These are phyloP conservation scores for Apiospora kogelbergensis DNA, from an alignment of 2,329 filamentous ascomycete species.

Conservation along the genomic window DNA sequence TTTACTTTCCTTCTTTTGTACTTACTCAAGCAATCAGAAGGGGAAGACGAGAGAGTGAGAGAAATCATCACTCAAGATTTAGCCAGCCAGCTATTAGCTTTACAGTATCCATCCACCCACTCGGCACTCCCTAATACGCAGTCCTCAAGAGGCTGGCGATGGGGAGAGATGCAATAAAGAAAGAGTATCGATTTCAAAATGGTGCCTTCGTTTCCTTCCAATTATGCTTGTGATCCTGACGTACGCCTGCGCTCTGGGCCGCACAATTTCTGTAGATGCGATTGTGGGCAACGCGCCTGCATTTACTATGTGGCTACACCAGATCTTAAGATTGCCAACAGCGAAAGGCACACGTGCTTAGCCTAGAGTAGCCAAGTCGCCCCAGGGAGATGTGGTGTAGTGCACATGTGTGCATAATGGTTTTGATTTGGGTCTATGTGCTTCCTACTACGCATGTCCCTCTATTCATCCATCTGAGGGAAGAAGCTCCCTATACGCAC, in stretches of 20 bases:
- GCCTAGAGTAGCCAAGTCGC: background rate
- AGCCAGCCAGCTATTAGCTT: conserved; percentile 2
- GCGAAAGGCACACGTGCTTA: background rate
- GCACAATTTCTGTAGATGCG: too few species aligned
- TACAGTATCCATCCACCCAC: background rate
- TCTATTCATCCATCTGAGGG: background rate
- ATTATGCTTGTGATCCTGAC: too few species aligned
- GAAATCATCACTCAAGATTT: background rate
- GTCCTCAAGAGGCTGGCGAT: background rate
- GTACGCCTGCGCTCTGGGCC: too few species aligned
- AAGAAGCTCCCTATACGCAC: too few species aligned
- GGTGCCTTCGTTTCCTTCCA: background rate
- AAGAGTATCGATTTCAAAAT: background rate
- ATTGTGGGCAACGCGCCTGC: background rate
- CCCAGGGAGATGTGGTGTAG: background rate
- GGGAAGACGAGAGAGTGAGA: background rate
- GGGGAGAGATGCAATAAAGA: background rate
- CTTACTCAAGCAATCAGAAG: background rate
- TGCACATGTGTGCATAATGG: background rate
- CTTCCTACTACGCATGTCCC: too few species aligned
- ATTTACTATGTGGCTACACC: too few species aligned
- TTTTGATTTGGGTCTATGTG: background rate
- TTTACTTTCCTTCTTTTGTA: background rate
- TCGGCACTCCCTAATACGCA: background rate
- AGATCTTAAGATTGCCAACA: background rate